Evolutionary conservation across 495 filamentous ascomycete genomes (phyloP).

Genomic region (Tuber brumale): DNA sequence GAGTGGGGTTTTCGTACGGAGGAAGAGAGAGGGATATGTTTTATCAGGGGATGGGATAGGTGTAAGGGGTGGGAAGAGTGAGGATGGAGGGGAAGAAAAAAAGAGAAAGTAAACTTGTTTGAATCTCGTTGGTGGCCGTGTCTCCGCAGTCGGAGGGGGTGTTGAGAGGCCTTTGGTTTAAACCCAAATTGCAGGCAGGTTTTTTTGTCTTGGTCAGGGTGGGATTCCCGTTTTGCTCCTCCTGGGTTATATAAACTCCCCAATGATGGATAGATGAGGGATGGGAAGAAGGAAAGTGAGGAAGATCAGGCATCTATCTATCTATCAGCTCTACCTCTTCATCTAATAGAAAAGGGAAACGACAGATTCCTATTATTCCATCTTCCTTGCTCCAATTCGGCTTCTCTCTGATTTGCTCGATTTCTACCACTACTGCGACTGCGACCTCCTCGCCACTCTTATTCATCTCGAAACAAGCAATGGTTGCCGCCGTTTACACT

Average conservation of each 20-base stretch:
- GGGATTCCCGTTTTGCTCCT: neutral
- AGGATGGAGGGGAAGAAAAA: neutral
- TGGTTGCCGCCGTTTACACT: slow-evolving; percentile 16
- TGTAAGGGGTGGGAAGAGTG: neutral
- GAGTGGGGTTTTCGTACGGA: neutral
- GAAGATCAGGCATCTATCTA: neutral
- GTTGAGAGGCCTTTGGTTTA: neutral
- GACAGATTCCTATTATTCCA: neutral
- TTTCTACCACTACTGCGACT: neutral
- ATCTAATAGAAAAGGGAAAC: neutral
- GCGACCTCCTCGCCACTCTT: neutral
- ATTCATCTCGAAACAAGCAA: slow-evolving; percentile 10
- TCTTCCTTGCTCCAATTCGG: neutral
- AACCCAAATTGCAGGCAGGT: neutral
- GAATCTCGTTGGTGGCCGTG: neutral
- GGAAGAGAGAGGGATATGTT: neutral
- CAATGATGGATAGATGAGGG: neutral
- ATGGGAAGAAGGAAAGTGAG: neutral
- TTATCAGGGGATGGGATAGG: neutral
- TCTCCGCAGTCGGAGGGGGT: neutral
- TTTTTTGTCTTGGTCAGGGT: neutral
- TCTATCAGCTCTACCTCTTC: neutral
- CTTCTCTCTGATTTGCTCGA: neutral
- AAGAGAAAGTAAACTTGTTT: neutral
- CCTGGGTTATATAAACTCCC: neutral